Percentiles rank a stretch among this genome's conserved stretches.
phyloP scores from a whole-genome alignment of 495 filamentous ascomycete species.

The Glarea lozoyensis region DNA sequence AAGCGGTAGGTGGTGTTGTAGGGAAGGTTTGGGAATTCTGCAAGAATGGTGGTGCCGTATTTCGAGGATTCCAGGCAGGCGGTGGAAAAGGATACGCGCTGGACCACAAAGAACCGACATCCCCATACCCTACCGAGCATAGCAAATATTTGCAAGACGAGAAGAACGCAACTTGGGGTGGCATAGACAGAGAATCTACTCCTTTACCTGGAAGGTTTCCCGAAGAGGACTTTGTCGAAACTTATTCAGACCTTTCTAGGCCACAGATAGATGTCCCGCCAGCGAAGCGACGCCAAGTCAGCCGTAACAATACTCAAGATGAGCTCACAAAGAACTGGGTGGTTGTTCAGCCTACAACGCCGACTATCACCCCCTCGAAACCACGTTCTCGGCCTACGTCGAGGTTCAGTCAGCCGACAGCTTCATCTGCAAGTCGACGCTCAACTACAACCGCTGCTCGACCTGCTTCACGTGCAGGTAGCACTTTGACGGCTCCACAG shows the following conservation, averaged over 20 bases:
- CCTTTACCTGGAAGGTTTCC: conserved; percentile 39
- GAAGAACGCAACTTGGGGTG: background rate
- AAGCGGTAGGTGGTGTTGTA: conserved; percentile 46
- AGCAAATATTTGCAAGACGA: conserved; percentile 9
- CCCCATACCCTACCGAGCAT: conserved; percentile 1
- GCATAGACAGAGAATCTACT: conserved; percentile 6
- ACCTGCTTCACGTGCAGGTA: conserved; percentile 17
- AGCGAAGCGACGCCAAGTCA: conserved; percentile 42
- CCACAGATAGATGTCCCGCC: conserved; percentile 39
- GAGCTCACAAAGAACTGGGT: conserved; percentile 66
- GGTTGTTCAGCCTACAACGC: conserved; percentile 41
- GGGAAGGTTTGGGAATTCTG: conserved; percentile 81
- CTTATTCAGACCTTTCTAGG: conserved; percentile 26
- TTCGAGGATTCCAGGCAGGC: conserved; percentile 78
- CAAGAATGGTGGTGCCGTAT: conserved; percentile 47
- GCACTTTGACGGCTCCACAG: conserved; percentile 23
- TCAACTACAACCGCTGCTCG: conserved; percentile 1
- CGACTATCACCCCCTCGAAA: conserved; percentile 7
- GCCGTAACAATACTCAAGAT: conserved; percentile 26
- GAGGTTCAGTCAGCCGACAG: conserved; percentile 15
- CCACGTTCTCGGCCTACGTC: conserved; percentile 6
- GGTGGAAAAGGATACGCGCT: conserved; percentile 59
- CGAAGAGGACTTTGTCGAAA: conserved; percentile 25
- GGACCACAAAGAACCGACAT: conserved; percentile 1
- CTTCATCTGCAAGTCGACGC: conserved; percentile 9